A percentile compares a stretch with the other conserved stretches of the same genome.
Evolutionary conservation across 352 stramenopile species (phyloP).

Genomic region (Globisporangium echinulatum): DNA sequence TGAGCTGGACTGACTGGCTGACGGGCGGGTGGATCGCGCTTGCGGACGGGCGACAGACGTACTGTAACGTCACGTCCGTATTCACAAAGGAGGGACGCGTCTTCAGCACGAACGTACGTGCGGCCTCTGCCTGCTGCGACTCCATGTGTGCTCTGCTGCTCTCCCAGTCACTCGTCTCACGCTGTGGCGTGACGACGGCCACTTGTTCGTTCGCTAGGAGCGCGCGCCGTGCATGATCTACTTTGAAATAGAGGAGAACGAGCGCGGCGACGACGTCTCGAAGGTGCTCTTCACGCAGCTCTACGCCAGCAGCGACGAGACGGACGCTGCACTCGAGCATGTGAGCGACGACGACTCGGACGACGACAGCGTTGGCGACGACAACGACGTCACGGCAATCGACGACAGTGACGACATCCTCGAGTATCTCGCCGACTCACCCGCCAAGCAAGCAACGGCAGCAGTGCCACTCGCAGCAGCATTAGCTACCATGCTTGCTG

Average conservation of each 20-base stretch:
- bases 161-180: not conserved
- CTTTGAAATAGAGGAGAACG: conserved; percentile 55
- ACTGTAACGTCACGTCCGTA: conserved; percentile 53
- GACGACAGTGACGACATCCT: conserved; percentile 12
- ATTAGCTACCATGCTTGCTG: not conserved
- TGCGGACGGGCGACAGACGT: conserved; percentile 22
- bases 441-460: not conserved
- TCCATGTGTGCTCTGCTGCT: no score
- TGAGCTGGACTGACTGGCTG: not conserved
- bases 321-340: not conserved
- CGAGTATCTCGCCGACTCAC: conserved; percentile 8
- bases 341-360: not conserved
- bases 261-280: conserved; percentile 44
- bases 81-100: conserved; percentile 62
- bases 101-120: conserved; percentile 70
- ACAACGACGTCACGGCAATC: conserved; percentile 10
- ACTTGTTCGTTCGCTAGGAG: conserved; percentile 29
- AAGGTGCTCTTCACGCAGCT: conserved; percentile 58
- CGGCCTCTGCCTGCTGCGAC: no score
- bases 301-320: conserved; percentile 31
- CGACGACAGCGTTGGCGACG: conserved; percentile 4
- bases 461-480: not conserved
- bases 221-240: conserved; percentile 69
- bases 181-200: not conserved
- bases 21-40: not conserved